Percentiles rank a stretch among this genome's conserved stretches.
These are phyloP conservation scores for Carex cristatella DNA, from an alignment of 176 grass and related monocot genomes.

Conservation along the genomic window DNA sequence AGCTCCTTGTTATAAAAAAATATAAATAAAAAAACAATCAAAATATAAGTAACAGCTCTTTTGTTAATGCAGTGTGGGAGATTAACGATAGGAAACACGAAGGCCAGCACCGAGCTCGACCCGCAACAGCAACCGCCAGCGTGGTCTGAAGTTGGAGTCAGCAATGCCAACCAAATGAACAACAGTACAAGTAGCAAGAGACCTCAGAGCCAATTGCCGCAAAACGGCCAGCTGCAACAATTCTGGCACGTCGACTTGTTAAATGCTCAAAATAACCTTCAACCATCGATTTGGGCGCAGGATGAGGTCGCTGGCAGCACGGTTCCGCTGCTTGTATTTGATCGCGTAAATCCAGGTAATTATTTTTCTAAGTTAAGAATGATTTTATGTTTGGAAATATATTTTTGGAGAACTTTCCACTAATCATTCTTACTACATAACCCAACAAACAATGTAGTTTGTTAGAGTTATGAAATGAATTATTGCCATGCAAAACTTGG, in stretches of 20 bases:
- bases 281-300: not conserved
- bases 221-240: not conserved
- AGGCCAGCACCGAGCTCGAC: not conserved
- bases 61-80: conserved; percentile 10
- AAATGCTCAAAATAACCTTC: not conserved
- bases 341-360: not conserved
- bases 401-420: not conserved
- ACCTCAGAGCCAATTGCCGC: not conserved
- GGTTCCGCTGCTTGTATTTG: not conserved
- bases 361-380: not conserved
- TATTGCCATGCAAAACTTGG: not conserved
- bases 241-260: conserved; percentile 3
- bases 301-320: not conserved
- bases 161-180: not conserved
- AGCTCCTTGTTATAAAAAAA: too few relatives aligned
- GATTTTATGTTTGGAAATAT: not conserved
- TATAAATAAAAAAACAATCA: not conserved
- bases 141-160: not conserved
- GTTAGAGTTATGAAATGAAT: not conserved
- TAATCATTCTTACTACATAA: not conserved
- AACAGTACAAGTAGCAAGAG: not conserved
- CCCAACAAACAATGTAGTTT: not conserved
- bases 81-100: not conserved
- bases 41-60: not conserved
- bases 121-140: not conserved